Evolutionary conservation across 495 filamentous ascomycete species (phyloP).

Genomic region (Staphylotrichum tortipilum): DNA sequence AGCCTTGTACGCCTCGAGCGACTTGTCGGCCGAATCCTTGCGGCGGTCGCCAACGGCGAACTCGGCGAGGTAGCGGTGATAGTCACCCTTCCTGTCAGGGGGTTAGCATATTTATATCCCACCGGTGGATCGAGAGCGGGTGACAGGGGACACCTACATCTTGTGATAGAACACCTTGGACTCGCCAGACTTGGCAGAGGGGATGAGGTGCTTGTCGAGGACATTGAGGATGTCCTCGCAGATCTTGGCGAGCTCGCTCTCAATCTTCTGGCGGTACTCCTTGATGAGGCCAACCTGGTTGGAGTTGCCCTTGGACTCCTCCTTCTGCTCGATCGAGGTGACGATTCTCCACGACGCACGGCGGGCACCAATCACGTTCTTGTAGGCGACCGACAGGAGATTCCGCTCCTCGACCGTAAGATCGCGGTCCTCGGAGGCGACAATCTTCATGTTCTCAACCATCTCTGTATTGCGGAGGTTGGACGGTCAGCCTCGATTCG

Average conservation of each 20-base stretch:
- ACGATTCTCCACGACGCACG: constrained; percentile 99
- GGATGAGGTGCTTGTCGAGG: constrained; percentile 91
- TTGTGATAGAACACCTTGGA: constrained; percentile 99
- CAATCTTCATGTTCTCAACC: constrained; percentile 99
- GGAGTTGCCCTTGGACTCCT: constrained; percentile 98
- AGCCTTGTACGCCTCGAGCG: constrained; percentile 97
- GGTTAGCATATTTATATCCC: constrained; percentile 31
- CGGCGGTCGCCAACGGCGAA: constrained; percentile 96
- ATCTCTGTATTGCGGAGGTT: constrained; percentile 64
- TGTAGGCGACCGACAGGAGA: constrained; percentile 98
- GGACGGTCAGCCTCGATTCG: constrained; percentile 16
- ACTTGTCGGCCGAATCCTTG: constrained; percentile 92
- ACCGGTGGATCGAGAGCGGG: neutral
- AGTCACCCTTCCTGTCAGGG: constrained; percentile 87
- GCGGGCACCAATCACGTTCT: constrained; percentile 98
- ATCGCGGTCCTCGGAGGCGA: constrained; percentile 93
- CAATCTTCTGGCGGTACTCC: constrained; percentile 99
- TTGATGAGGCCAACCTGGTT: constrained; percentile 90
- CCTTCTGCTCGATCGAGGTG: constrained; percentile 99
- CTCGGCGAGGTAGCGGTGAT: constrained; percentile 98
- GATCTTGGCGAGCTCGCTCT: constrained; percentile 96
- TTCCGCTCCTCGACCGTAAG: constrained; percentile 99
- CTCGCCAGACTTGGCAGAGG: constrained; percentile 91
- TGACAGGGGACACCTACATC: constrained; percentile 57
- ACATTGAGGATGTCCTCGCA: constrained; percentile 98